phyloP scores from a whole-genome alignment of 176 grass and related monocot genomes.

The Avena atlantica region DNA sequence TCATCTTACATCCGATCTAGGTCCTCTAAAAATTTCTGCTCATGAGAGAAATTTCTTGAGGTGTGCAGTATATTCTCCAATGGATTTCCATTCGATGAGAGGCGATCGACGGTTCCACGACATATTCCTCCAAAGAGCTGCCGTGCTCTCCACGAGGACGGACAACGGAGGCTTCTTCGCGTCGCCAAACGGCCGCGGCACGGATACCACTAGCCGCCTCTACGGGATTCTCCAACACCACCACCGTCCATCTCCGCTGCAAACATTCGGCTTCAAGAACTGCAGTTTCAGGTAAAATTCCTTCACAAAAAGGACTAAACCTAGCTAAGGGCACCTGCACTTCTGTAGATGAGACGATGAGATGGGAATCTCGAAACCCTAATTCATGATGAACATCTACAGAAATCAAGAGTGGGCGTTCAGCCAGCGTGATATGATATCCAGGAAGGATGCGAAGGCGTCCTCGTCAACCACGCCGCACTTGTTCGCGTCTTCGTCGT shows the following conservation, averaged over 20 bases:
- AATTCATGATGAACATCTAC: slow-evolving; percentile 33
- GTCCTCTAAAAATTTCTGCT: neutral
- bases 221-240: slow-evolving; percentile 67
- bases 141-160: slow-evolving; percentile 38
- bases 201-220: slow-evolving; percentile 48
- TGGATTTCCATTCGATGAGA: slow-evolving; percentile 86
- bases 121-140: slow-evolving; percentile 75
- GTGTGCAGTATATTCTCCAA: slow-evolving; percentile 67
- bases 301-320: neutral
- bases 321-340: neutral
- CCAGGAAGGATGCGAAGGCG: slow-evolving; percentile 53
- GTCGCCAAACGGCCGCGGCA: slow-evolving; percentile 40
- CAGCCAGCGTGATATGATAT: slow-evolving; percentile 54
- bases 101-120: slow-evolving; percentile 70
- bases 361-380: slow-evolving; percentile 40
- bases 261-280: slow-evolving; percentile 67
- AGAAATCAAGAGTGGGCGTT: slow-evolving; percentile 80
- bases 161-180: slow-evolving; percentile 57
- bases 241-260: slow-evolving; percentile 40
- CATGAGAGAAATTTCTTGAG: neutral
- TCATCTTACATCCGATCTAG: neutral
- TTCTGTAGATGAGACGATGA: neutral
- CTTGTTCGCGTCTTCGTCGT: slow-evolving; percentile 30
- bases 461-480: slow-evolving; percentile 26
- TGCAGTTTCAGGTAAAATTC: slow-evolving; percentile 57